A percentile compares a stretch with the other conserved stretches of the same genome.
phyloP scores from a whole-genome alignment of 768 basidiomycete species.

The Pholiota conissans region DNA sequence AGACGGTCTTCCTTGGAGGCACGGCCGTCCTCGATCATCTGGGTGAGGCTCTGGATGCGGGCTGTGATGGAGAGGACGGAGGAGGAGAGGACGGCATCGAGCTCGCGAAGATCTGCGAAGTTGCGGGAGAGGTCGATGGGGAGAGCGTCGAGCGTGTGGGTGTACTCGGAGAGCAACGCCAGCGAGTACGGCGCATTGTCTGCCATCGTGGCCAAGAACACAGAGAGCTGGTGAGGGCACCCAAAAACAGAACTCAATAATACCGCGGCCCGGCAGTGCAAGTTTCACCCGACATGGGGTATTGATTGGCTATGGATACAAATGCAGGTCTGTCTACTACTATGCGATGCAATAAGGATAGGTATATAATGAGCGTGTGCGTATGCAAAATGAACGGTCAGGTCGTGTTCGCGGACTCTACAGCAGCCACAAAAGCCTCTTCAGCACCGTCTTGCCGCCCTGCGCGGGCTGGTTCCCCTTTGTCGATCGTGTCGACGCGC shows the following conservation, averaged over 20 bases:
- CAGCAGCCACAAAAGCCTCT: slow-evolving; percentile 21
- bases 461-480: slow-evolving; percentile 12
- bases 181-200: slow-evolving; percentile 57
- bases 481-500: slow-evolving; percentile 22
- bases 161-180: slow-evolving; percentile 77
- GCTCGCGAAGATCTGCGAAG: slow-evolving; percentile 95
- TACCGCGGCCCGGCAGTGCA: slow-evolving; percentile 9
- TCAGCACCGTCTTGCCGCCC: slow-evolving; percentile 20
- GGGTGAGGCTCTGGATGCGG: slow-evolving; percentile 75
- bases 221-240: slow-evolving; percentile 3
- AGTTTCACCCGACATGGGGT: slow-evolving; percentile 17
- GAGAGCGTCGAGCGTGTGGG: slow-evolving; percentile 89
- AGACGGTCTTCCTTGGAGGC: slow-evolving; percentile 73
- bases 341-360: slow-evolving; percentile 14
- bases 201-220: slow-evolving; percentile 16
- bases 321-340: slow-evolving; percentile 11
- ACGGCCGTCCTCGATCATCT: slow-evolving; percentile 68
- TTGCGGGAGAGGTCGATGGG: slow-evolving; percentile 93
- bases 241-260: not conserved
- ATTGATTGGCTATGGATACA: slow-evolving; percentile 24
- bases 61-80: slow-evolving; percentile 80
- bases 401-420: not conserved
- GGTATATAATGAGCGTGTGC: slow-evolving; percentile 12
- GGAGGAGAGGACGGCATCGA: slow-evolving; percentile 94
- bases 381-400: not conserved